These are phyloP conservation scores for Cymodocea nodosa DNA, from an alignment of 116 monocot species.

Conservation along the genomic window DNA sequence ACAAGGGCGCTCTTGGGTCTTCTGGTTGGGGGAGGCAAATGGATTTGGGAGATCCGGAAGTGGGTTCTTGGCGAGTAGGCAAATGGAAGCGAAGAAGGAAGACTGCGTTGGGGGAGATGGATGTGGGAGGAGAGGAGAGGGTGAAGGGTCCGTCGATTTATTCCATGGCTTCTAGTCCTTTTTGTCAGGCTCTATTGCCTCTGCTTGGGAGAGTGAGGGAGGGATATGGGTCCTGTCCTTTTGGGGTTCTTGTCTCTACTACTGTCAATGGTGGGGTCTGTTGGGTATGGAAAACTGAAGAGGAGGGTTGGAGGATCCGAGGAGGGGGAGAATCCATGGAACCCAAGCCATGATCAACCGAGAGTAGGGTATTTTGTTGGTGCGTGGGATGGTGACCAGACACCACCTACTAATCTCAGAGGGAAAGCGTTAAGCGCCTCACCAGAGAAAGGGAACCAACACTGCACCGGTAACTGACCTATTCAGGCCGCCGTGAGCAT, in stretches of 20 bases:
- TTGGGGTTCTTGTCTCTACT: not conserved
- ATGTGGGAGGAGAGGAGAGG: not conserved
- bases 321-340: too few relatives aligned
- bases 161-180: slow-evolving; percentile 1
- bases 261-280: not conserved
- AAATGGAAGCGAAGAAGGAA: not conserved
- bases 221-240: too few relatives aligned
- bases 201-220: not conserved
- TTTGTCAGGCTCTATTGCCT: not conserved
- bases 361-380: not conserved
- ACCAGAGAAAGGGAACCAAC: not conserved
- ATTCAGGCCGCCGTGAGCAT: too few relatives aligned
- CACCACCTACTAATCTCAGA: not conserved
- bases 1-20: not conserved
- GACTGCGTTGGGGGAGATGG: too few relatives aligned
- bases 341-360: not conserved
- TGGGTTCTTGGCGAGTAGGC: not conserved
- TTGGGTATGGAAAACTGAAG: too few relatives aligned
- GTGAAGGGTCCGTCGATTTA: too few relatives aligned
- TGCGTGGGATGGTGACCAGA: slow-evolving; percentile 3
- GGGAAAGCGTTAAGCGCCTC: too few relatives aligned
- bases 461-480: too few relatives aligned
- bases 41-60: too few relatives aligned
- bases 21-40: not conserved
- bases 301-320: too few relatives aligned